Evolutionary conservation across 306 rosid species (phyloP).

Genomic region (Cajanus cajan): DNA sequence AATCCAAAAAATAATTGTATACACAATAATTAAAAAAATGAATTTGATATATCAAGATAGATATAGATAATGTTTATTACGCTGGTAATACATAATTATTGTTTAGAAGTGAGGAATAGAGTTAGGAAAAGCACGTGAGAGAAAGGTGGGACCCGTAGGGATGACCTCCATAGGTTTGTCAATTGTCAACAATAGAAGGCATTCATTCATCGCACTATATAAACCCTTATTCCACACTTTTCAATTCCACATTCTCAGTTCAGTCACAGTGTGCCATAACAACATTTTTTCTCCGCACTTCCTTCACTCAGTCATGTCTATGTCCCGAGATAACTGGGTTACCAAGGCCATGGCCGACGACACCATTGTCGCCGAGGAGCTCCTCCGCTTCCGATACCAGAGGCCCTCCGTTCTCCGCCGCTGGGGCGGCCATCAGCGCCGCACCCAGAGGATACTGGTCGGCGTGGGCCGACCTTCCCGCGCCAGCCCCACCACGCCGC

Average conservation of each 20-base stretch:
- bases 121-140: neutral
- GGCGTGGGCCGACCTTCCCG: slow-evolving; percentile 11
- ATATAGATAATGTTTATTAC: too few species aligned
- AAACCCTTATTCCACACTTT: neutral
- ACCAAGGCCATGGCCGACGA: slow-evolving; percentile 2
- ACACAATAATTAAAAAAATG: too few species aligned
- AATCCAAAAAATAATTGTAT: too few species aligned
- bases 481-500: slow-evolving; percentile 83
- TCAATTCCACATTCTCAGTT: neutral
- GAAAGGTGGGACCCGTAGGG: neutral
- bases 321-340: slow-evolving; percentile 21
- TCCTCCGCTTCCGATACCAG: slow-evolving; percentile 40
- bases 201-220: neutral
- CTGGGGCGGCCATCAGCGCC: slow-evolving; percentile 68
- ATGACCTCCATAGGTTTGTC: neutral
- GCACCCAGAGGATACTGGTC: neutral
- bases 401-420: slow-evolving; percentile 2
- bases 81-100: too few species aligned
- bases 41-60: too few species aligned
- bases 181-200: neutral
- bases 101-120: too few species aligned
- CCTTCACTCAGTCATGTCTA: too few species aligned
- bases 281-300: too few species aligned
- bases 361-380: slow-evolving; percentile 16
- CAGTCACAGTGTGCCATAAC: too few species aligned